Conservation (phyloP, 2,329 filamentous ascomycete genomes). For the Colletotrichum sp. region DNA sequence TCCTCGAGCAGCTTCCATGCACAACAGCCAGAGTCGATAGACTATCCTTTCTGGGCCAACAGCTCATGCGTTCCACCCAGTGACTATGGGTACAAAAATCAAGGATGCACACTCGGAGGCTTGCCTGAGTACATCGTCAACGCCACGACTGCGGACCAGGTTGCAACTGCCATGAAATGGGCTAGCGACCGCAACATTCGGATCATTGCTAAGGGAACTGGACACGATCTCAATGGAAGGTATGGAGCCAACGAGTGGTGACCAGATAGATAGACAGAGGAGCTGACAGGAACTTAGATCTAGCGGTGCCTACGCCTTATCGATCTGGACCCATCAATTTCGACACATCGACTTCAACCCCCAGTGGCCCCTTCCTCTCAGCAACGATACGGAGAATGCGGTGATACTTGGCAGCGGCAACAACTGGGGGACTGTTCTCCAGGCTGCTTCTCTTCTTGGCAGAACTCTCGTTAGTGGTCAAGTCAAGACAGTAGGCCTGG, state of each 20-base stretch:
- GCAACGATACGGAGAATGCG: background rate
- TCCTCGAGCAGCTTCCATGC: background rate
- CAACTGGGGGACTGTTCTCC: slow-evolving; percentile 41
- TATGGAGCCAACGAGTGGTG: slow-evolving; percentile 24
- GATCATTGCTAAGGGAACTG: slow-evolving; percentile 56
- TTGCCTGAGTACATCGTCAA: slow-evolving; percentile 40
- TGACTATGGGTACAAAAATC: background rate
- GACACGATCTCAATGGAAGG: slow-evolving; percentile 60
- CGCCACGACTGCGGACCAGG: slow-evolving; percentile 34
- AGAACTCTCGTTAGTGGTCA: slow-evolving; percentile 50
- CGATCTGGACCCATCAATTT: slow-evolving; percentile 21
- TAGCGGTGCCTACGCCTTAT: slow-evolving; percentile 19
- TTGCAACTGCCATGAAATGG: slow-evolving; percentile 16
- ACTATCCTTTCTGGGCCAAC: background rate
- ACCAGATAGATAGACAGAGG: slow-evolving; percentile 22
- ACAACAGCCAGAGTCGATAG: background rate
- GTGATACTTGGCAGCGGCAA: background rate
- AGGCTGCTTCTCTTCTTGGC: slow-evolving; percentile 40
- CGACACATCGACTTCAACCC: background rate
- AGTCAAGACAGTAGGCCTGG: slow-evolving; percentile 62
- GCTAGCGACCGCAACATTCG: slow-evolving; percentile 43
- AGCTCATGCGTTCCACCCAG: background rate
- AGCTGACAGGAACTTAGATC: background rate
- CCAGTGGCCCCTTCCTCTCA: background rate
- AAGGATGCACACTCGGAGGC: slow-evolving; percentile 32